phyloP scores from a whole-genome alignment of 768 basidiomycete genomes.

The Leccinum rimulosum region DNA sequence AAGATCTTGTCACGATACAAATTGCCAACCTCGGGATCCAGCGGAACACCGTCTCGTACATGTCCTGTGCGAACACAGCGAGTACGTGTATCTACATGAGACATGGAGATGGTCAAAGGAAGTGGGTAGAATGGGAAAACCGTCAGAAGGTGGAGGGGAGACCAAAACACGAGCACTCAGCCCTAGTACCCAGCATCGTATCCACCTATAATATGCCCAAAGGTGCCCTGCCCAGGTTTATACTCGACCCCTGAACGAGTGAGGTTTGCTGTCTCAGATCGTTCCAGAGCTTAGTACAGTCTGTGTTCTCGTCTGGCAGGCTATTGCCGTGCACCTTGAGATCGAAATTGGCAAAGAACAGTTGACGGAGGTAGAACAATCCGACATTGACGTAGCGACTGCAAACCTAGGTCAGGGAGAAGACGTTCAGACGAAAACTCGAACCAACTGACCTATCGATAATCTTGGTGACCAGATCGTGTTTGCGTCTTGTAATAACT shows the following conservation, averaged over 20 bases:
- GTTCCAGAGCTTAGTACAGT: constrained; percentile 43
- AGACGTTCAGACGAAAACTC: background rate
- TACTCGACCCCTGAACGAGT: background rate
- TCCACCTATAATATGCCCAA: constrained; percentile 56
- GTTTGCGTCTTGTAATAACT: constrained; percentile 69
- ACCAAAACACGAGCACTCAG: constrained; percentile 32
- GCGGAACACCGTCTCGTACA: constrained; percentile 24
- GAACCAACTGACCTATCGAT: constrained; percentile 43
- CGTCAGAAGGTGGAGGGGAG: too few relatives aligned
- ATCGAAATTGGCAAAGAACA: constrained; percentile 57
- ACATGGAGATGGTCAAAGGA: too few relatives aligned
- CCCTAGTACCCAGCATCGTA: constrained; percentile 68
- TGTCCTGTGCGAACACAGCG: constrained; percentile 61
- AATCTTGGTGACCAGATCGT: constrained; percentile 47
- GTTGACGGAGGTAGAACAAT: constrained; percentile 36
- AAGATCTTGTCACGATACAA: background rate
- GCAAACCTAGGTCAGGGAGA: background rate
- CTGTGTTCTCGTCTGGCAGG: constrained; percentile 46
- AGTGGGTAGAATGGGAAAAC: too few relatives aligned
- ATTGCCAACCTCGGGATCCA: background rate
- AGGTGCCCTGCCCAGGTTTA: constrained; percentile 58
- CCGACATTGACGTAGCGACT: constrained; percentile 68
- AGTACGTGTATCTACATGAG: constrained; percentile 59
- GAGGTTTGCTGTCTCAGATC: background rate
- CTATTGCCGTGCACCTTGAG: constrained; percentile 15